Base-by-base conservation (phyloP, 2,329 filamentous ascomycete genomes). In the Ceratocystiopsis sp. region DNA sequence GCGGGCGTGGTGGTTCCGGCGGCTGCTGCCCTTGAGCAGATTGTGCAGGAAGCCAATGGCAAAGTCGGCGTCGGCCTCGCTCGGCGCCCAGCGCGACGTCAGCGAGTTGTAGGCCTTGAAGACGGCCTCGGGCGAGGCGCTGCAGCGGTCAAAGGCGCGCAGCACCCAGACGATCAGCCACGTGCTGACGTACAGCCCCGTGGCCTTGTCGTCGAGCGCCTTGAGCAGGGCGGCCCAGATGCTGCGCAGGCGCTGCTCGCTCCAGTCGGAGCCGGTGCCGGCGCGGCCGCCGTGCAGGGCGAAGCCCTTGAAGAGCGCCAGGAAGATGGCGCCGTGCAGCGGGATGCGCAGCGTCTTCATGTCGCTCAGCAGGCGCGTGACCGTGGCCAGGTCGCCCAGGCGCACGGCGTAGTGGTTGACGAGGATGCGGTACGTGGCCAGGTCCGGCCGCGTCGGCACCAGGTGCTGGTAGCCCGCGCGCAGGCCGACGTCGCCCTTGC, bases 231-330 rank as follows among this genome's bases (percentile, higher is more conserved):
- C 72, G 10, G 66, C 58, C 68, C 82, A 81, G 12, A 85, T 73
- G 37, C 66, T 68, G 37, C 79, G 69, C 3, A 96, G 69, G n/a
- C 76, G 71, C 49, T 70, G 60, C 29, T 66, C 63, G 25, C 75
- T 84, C 89, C 91, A 98, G 13, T 74, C 68, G 0, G 78, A 77
- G 50, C 76, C 59, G 1, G 50, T 65, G 49, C 77, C 59, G 1
- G 49, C 65, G 19, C 65, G 55, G 21, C 75, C 77, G 12, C 87
- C 89, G 54, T 94, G 79, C 3, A 64, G 59, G 32, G 71, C 68
- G 55, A 96, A 98, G 0, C 83, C 86, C 52, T 84, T 80, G 61
- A 96, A 83, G 4, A 96, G 65, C 9, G 80, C 70, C 35, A 91
- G 66, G 54, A 89, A 95, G 19, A 93, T 72, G 45, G 80, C 72